Conservation (phyloP, 495 filamentous ascomycete genomes). For the Gamarada debralockiae region DNA sequence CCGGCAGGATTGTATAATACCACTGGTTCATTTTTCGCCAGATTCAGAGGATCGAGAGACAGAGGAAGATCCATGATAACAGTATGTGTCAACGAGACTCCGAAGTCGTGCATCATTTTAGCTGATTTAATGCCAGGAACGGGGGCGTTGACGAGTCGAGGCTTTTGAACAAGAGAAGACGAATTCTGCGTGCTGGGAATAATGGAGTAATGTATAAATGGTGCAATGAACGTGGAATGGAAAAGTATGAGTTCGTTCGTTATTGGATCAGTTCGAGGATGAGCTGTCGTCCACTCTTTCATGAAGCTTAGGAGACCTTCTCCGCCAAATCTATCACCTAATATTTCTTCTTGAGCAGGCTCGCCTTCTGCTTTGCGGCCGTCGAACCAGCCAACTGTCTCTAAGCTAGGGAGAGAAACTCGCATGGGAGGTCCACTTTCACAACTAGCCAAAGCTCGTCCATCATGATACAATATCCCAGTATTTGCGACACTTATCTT, state of each 20-base stretch:
- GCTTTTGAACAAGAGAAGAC: constrained; percentile 13
- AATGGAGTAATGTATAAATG: constrained; percentile 64
- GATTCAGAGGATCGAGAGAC: constrained; percentile 55
- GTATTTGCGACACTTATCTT: constrained; percentile 66
- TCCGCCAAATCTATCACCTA: constrained; percentile 42
- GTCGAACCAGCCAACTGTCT: constrained; percentile 66
- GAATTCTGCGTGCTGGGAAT: constrained; percentile 32
- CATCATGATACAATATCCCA: constrained; percentile 57
- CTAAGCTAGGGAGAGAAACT: constrained; percentile 52
- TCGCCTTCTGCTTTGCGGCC: constrained; percentile 49
- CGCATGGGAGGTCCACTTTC: constrained; percentile 65
- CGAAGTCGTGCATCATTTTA: constrained; percentile 73
- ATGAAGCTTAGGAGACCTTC: constrained; percentile 48
- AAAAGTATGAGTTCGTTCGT: constrained; percentile 62
- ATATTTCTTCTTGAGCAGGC: constrained; percentile 11
- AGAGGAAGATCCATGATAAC: constrained; percentile 65
- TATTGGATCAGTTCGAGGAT: constrained; percentile 57
- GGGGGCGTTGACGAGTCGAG: constrained; percentile 34
- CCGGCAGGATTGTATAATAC: constrained; percentile 49
- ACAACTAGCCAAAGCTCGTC: constrained; percentile 59
- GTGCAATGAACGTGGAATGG: constrained; percentile 54
- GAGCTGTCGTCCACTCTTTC: constrained; percentile 65
- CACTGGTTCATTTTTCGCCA: constrained; percentile 46
- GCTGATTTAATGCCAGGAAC: constrained; percentile 54
- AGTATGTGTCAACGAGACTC: constrained; percentile 54